Base-by-base conservation (phyloP, 1,284 basidiomycete species). In the Ustilago vetiveriae region DNA sequence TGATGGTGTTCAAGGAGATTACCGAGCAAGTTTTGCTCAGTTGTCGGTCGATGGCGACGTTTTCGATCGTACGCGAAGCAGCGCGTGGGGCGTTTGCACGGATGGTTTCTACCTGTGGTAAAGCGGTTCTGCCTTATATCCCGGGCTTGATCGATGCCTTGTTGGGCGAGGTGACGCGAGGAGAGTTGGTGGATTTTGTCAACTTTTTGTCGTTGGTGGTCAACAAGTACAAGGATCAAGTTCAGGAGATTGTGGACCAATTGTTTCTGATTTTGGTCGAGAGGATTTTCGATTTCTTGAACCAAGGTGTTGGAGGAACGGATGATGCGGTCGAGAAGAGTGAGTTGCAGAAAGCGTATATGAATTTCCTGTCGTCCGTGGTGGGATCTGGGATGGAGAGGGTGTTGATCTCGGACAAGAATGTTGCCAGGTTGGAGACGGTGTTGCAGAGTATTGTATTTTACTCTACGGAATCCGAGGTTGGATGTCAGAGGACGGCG, bases 141-240 rank as follows among this genome's bases (percentile, higher is more conserved):
- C 92, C 93, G 6, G 85, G 89, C 21, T 84, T 99, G 47, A 97
- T 98, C 87, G 86, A 88, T 39, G 90, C 91, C 77, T 87, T 98
- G 24, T 87, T 99, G 43, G 87, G 89, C 6, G 91, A 97, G 76
- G 94, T 96, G 71, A 94, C 95, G 69, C 90, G 92, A 1, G 88
- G 89, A 8, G 96, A 99, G 83, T 85, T 99, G 59, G 89, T 91
- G 38, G 96, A 99, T 79, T 96, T 98, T 79, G 89, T 98, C 85
- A 90, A 90, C 79, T 98, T 99, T 85, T 90, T 98, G 54, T 89
- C 89, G 8, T 85, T 97, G 19, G 85, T 98, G 57, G 90, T 95
- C 60, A 92, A 96, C 83, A 92, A 92, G 79, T 88, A 98, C 68
- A 92, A 93, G 86, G 93, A 92, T 64, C 71, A 91, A 69, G 87